Base-by-base conservation (phyloP, 345 rosid species). In the Cardiospermum halicacabum region DNA sequence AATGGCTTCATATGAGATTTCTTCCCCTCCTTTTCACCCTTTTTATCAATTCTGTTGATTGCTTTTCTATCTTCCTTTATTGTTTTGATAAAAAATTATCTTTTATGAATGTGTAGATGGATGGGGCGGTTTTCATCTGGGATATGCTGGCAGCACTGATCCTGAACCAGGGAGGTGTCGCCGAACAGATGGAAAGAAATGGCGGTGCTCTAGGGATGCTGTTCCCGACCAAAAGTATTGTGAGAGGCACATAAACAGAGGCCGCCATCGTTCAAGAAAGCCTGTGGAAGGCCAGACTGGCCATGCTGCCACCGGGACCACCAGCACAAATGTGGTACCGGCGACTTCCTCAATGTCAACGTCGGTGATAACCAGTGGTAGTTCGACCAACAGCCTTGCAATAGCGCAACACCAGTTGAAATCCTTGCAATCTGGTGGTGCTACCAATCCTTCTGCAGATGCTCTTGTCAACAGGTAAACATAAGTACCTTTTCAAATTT, bases 261-360 rank as follows among this genome's bases (percentile, higher is more conserved):
- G 92, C 68, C 92, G 96, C 67, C 85, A 88, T 63, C 96, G 88
- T 84, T 78, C 96, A 86, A 84, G 96, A 88, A 88, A 83, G 92
- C 86, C 81, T 81, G 84, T 79, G 85, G 88, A 85, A 85, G 82
- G 68, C 73, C 89, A 84, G 73, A 66, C 72, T 66, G 75, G 78
- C 78, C 86, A 68, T 58, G 75, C 83, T 22, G 63, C 71, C 57
- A 42, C 75, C 40, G 70, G 67, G 4, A 66, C 79, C 53, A 70
- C 73, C 15, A 75, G 50, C 7, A 59, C 84, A 36, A 88, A 79
- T 72, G 74, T 67, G 78, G 75, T 65, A 63, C 72, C 72, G n/a
- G 56, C 53, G 34, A 59, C 72, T 22, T 36, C 74, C 13, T 47
- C 80, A 1, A 25, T 42, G 58, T 74, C 75, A 62, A 60, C 78